Percentiles rank a stretch among this genome's conserved stretches.
phyloP scores from a whole-genome alignment of 345 rosid genomes.

The Eucalyptus cladocalyx region DNA sequence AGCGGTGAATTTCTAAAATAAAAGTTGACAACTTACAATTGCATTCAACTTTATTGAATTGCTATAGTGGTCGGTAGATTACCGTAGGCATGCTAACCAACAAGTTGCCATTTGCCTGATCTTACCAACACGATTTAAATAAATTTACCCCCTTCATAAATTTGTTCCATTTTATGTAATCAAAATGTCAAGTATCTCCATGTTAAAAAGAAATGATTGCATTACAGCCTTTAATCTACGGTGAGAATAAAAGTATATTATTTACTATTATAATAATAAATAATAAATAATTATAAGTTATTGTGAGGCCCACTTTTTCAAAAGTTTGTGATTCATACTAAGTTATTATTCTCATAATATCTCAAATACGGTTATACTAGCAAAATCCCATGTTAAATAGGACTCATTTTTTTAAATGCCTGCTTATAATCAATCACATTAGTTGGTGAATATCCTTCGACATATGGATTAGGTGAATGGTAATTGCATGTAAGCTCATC shows the following conservation, averaged over 20 bases:
- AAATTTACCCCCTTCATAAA: not conserved
- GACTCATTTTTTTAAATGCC: not conserved
- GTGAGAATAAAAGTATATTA: too few species aligned
- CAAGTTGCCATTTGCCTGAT: not conserved
- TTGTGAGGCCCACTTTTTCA: too few species aligned
- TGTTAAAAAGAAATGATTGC: not conserved
- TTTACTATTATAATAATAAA: too few species aligned
- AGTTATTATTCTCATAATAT: too few species aligned
- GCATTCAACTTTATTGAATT: not conserved
- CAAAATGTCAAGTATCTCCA: not conserved
- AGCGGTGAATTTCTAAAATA: too few species aligned
- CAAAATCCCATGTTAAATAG: too few species aligned
- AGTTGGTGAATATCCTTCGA: not conserved
- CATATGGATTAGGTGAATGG: not conserved
- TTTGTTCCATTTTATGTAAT: not conserved
- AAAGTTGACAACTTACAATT: too few species aligned
- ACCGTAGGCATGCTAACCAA: not conserved
- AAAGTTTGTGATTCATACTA: too few species aligned
- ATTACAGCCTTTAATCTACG: too few species aligned
- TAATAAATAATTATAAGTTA: too few species aligned
- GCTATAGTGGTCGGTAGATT: not conserved
- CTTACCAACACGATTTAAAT: not conserved
- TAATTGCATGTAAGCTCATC: not conserved
- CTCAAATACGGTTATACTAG: too few species aligned
- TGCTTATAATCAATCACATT: not conserved